Percentiles rank a stretch among this genome's conserved stretches.
Evolutionary conservation across 306 rosid genomes (phyloP).

Genomic region (Vicia villosa): DNA sequence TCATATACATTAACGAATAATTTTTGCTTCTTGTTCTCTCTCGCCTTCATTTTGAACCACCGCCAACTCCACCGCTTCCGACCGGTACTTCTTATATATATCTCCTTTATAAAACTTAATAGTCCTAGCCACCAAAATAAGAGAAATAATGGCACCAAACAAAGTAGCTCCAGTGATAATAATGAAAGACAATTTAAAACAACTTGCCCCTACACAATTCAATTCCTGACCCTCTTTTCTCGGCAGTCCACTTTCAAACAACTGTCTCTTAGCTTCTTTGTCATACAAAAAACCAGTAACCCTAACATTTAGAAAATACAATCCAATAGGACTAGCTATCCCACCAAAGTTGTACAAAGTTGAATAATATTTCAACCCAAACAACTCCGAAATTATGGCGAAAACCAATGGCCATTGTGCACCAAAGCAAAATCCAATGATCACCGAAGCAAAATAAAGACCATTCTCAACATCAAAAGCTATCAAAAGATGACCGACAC

Average conservation of each 20-base stretch:
- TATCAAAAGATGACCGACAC: constrained; percentile 55
- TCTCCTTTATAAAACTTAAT: constrained; percentile 51
- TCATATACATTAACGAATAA: too few relatives aligned
- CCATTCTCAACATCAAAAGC: constrained; percentile 49
- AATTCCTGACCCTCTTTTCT: constrained; percentile 36
- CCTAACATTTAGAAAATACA: constrained; percentile 46
- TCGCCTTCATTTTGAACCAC: not conserved
- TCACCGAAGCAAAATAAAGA: constrained; percentile 57
- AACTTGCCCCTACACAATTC: constrained; percentile 43
- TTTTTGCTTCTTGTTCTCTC: not conserved
- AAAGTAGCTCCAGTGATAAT: constrained; percentile 45
- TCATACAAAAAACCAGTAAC: constrained; percentile 54
- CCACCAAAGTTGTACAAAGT: constrained; percentile 82
- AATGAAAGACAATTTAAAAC: constrained; percentile 46
- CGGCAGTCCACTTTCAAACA: constrained; percentile 5
- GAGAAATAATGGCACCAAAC: constrained; percentile 44
- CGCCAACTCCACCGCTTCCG: constrained; percentile 20
- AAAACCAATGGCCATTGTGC: constrained; percentile 86
- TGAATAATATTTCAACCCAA: constrained; percentile 77
- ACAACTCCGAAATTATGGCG: constrained; percentile 79
- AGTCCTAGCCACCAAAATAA: constrained; percentile 54
- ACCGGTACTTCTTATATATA: constrained; percentile 42
- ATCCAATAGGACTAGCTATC: constrained; percentile 65
- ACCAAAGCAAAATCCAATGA: constrained; percentile 76
- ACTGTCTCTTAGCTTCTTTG: constrained; percentile 44